Evolutionary conservation across 306 rosid species (phyloP), one percentile per base, ranked within the genome.

Genomic region (Malus fusca): DNA sequence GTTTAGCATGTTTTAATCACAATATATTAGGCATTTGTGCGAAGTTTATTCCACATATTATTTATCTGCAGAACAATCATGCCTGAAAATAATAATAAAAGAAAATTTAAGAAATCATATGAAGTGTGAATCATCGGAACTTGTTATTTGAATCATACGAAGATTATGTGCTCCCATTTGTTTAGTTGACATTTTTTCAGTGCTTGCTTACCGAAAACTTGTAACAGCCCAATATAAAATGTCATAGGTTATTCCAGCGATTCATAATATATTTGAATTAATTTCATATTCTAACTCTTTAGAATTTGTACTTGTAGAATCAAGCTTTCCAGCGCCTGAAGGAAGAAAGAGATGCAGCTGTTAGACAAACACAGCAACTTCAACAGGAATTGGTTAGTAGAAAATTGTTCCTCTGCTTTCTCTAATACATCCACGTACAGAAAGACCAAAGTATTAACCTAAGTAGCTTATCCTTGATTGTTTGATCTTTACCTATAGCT

Each of bases 291-390:
- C 42, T 43, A 40, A 37, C 66, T 67, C 14, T 65, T 18, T 14
- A 21, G 53, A 59, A 63, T 79, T 79, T 82, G 52, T 69, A 67
- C 40, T 43, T 82, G 79, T 48, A 84, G 85, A 75, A 63, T 60
- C 90, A 86, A 87, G 71, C 87, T 75, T 48, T 87, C 69, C 91
- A 89, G 66, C 88, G 66, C 53, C 74, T 92, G 84, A 89, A 85
- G 85, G 99, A 89, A 82, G 99, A 95, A 84, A 90, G 88, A 83
- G 99, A 95, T 74, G 80, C 82, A 22, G 91, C 93, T 76, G 80
- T 81, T 55, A 87, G 86, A 79, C 97, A 87, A 80, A 90, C 93
- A 15, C 85, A 86, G 70, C 88, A 84, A 74, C 95, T 95, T 78
- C 97, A 87, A 82, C 96, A 85, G 78, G 97, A 95, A 85, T 83